Base-by-base conservation (phyloP, 345 rosid genomes). In the Euphorbia tirucalli region DNA sequence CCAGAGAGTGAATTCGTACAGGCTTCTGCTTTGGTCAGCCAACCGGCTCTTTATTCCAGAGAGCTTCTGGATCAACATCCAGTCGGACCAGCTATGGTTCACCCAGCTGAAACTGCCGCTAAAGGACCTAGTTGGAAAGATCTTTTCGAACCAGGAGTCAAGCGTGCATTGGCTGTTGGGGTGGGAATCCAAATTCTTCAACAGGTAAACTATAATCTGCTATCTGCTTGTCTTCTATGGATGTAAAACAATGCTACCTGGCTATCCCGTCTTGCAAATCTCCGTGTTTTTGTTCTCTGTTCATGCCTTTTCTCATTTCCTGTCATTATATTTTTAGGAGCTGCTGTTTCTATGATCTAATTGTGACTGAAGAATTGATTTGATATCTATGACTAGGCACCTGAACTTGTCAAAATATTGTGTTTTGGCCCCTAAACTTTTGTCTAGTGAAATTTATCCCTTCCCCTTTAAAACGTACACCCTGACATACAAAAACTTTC, bases 1-100 rank as follows among this genome's bases (percentile, higher is more conserved):
- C 80, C 78, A n/a, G 91, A 78, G 21, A 50, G 83, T 69, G 96
- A 89, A 11, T 80, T 81, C 65, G 76, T 93, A 60, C 97, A 88
- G 75, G 98, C 94, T 66, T 78, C 93, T 74, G 99, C 98, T 71
- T 78, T 95, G 89, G 99, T 95, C 71, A 87, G 98, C 82, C 97
- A 85, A 68, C 81, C 97, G 0, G 96, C 97, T 74, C 93, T 93
- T 68, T 95, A 77, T 76, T 78, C 96, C 15, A 84, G 85, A 81
- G 94, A 85, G 76, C 89, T 95, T 66, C 24, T 79, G 75, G 78
- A 77, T 35, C 87, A 83, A 71, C 84, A 86, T 71, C 81, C 88
- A 0, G 71, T 89, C 60, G 99, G 97, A 71, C 98, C 98, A 43
- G 96, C 94, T 66, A 89, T 90, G 99, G 71, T 87, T 76, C 98